These are phyloP conservation scores for Tetracentron sinense DNA, from an alignment of 164 flowering plant species.

Conservation along the genomic window DNA sequence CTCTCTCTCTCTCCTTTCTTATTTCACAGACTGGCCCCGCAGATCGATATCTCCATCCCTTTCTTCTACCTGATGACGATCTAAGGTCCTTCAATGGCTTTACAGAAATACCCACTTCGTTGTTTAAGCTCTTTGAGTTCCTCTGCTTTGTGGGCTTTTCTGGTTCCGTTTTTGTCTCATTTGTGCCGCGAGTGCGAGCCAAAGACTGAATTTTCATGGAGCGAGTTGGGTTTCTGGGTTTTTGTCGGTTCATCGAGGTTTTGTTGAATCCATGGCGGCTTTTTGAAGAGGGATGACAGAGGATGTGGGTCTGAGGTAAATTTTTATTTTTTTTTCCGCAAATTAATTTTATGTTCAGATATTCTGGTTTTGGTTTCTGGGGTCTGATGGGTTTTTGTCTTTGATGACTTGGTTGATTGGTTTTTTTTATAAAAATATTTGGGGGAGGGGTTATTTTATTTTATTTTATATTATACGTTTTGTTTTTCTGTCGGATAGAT, in stretches of 20 bases:
- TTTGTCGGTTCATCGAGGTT: constrained; percentile 9
- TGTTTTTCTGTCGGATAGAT: neutral
- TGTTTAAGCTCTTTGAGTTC: constrained; percentile 10
- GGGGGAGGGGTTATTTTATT: too few species aligned
- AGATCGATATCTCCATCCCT: constrained; percentile 64
- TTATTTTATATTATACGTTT: neutral
- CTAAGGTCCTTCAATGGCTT: constrained; percentile 59
- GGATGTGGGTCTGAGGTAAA: constrained; percentile 79
- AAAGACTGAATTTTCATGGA: constrained; percentile 32
- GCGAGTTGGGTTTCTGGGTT: constrained; percentile 17
- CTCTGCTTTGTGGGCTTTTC: neutral
- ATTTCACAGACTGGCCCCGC: constrained; percentile 49
- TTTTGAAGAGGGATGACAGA: constrained; percentile 30
- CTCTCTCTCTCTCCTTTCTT: constrained; percentile 41
- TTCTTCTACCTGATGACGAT: constrained; percentile 51
- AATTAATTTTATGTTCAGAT: neutral
- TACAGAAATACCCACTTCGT: constrained; percentile 31
- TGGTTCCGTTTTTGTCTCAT: constrained; percentile 5
- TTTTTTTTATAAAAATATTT: too few species aligned
- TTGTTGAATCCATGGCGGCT: constrained; percentile 34
- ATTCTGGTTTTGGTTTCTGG: constrained; percentile 16
- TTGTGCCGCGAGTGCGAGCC: constrained; percentile 16
- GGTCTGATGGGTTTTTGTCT: neutral
- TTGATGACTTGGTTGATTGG: neutral
- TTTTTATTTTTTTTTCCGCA: constrained; percentile 9